These are phyloP conservation scores for Helichrysum umbraculigerum DNA, from an alignment of 129 eudicot species.

Conservation along the genomic window DNA sequence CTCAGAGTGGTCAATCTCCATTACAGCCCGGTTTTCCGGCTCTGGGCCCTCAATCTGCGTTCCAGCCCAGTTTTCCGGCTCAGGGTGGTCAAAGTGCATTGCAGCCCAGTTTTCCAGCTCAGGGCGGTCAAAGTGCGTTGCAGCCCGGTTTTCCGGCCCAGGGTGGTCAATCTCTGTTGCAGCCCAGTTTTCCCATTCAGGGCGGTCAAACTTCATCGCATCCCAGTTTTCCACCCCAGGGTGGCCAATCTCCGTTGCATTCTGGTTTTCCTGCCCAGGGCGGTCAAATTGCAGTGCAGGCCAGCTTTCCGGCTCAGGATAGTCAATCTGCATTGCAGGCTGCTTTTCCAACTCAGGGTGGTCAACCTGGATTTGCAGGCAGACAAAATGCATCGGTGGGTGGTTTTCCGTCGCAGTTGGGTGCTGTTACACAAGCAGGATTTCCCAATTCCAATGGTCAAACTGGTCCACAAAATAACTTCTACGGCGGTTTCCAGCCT, in stretches of 20 bases:
- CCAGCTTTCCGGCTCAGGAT: neutral
- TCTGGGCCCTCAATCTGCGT: neutral
- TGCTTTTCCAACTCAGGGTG: conserved; percentile 32
- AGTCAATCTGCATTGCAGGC: conserved; percentile 29
- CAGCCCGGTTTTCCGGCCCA: conserved; percentile 1
- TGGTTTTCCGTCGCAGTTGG: conserved; percentile 35
- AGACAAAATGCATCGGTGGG: conserved; percentile 31
- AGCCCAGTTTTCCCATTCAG: conserved; percentile 27
- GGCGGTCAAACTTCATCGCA: neutral
- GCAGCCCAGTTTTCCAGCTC: conserved; percentile 22
- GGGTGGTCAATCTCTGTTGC: conserved; percentile 22
- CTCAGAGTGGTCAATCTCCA: conserved; percentile 9
- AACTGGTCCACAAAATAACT: conserved; percentile 36
- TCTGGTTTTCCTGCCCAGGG: conserved; percentile 27
- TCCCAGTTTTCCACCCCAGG: neutral
- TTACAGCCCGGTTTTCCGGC: neutral
- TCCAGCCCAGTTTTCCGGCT: neutral
- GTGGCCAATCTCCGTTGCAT: conserved; percentile 23
- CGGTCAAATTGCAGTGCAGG: neutral
- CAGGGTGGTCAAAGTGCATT: conserved; percentile 20
- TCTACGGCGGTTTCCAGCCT: conserved; percentile 41
- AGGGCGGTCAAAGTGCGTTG: neutral
- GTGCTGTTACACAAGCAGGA: conserved; percentile 31
- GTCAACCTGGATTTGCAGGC: neutral
- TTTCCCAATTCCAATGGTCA: conserved; percentile 33